Conservation (phyloP, 371 early-diverging fungal species). For the Apophysomyces elegans region DNA sequence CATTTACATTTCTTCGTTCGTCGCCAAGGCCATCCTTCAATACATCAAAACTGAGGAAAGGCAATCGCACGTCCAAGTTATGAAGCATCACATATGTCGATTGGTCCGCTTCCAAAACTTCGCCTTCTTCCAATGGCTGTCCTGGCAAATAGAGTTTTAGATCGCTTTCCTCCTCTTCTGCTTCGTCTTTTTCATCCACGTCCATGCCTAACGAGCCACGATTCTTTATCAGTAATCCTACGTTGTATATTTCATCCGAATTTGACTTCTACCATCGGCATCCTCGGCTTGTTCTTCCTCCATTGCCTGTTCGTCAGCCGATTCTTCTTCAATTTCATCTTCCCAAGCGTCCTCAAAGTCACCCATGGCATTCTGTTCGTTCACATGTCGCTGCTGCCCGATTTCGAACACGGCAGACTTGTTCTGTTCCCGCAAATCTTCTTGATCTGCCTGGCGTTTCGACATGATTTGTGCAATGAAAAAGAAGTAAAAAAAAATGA, state of each 20-base stretch:
- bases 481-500: slow-evolving; percentile 14
- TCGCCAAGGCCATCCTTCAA: slow-evolving; percentile 84
- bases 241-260: slow-evolving; percentile 2
- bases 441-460: slow-evolving; percentile 62
- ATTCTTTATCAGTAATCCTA: neutral
- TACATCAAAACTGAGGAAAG: slow-evolving; percentile 96
- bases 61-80: slow-evolving; percentile 89
- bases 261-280: slow-evolving; percentile 31
- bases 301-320: slow-evolving; percentile 59
- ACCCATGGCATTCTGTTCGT: slow-evolving; percentile 79
- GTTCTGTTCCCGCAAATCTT: slow-evolving; percentile 52
- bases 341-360: slow-evolving; percentile 97
- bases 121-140: slow-evolving; percentile 83
- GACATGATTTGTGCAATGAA: slow-evolving; percentile 45
- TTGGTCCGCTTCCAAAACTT: slow-evolving; percentile 92
- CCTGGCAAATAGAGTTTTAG: slow-evolving; percentile 92
- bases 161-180: slow-evolving; percentile 55
- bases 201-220: slow-evolving; percentile 48
- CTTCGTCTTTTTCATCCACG: slow-evolving; percentile 57
- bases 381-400: slow-evolving; percentile 25
- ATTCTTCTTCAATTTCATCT: slow-evolving; percentile 88
- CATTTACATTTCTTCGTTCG: slow-evolving; percentile 72
- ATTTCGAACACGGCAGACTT: slow-evolving; percentile 48
- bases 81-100: slow-evolving; percentile 97
- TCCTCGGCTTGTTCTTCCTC: slow-evolving; percentile 47